phyloP scores from a whole-genome alignment of 2,329 filamentous ascomycete genomes.

The Fusarium euwallaceae region DNA sequence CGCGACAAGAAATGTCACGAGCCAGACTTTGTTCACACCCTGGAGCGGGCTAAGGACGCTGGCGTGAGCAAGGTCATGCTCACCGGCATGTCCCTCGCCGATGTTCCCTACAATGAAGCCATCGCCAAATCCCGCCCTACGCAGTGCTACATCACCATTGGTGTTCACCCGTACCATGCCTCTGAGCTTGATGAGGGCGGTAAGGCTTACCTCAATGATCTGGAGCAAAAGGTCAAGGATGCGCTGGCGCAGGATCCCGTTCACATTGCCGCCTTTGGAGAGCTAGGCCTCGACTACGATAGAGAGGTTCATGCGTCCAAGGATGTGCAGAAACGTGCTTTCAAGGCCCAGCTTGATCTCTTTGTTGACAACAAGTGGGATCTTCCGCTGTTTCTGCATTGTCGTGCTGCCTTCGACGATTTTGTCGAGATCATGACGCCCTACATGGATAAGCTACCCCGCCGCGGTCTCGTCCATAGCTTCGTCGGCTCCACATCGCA shows the following conservation, averaged over 20 bases:
- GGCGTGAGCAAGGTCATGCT: constrained; percentile 59
- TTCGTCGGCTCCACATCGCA: constrained; percentile 42
- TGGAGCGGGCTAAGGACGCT: constrained; percentile 57
- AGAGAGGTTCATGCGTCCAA: constrained; percentile 58
- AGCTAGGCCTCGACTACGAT: constrained; percentile 65
- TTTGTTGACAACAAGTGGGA: constrained; percentile 44
- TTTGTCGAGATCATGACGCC: constrained; percentile 53
- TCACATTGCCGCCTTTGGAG: constrained; percentile 61
- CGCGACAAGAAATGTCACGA: constrained; percentile 62
- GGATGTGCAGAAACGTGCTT: constrained; percentile 42
- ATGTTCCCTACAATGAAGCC: constrained; percentile 46
- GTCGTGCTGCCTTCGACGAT: constrained; percentile 46
- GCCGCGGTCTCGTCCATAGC: constrained; percentile 44
- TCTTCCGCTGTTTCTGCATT: constrained; percentile 44
- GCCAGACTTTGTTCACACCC: constrained; percentile 57
- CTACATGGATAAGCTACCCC: constrained; percentile 49
- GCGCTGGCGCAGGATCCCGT: constrained; percentile 42
- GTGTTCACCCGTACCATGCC: constrained; percentile 65
- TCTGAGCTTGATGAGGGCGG: constrained; percentile 54
- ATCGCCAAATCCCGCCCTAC: constrained; percentile 47
- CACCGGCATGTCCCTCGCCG: constrained; percentile 54
- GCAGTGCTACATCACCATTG: constrained; percentile 60
- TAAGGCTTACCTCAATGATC: constrained; percentile 37
- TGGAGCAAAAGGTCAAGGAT: constrained; percentile 42
- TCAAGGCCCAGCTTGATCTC: constrained; percentile 43